Conservation (phyloP, 768 basidiomycete genomes). For the Cystofilobasidium macerans region DNA sequence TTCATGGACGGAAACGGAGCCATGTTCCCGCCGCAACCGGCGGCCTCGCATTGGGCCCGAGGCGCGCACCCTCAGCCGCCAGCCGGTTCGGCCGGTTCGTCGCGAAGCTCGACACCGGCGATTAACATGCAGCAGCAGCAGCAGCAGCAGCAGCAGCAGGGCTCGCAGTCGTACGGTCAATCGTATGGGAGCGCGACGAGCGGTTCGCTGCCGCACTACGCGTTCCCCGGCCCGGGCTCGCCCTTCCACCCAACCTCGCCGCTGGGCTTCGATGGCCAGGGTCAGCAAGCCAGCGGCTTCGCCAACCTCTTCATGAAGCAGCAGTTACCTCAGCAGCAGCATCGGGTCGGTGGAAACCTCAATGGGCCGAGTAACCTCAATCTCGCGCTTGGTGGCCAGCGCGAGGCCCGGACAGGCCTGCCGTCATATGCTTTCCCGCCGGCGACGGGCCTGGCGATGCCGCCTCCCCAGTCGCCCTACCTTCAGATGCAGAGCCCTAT, state of each 20-base stretch:
- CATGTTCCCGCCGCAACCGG: neutral
- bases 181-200: no score
- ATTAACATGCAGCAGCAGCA: neutral
- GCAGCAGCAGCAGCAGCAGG: neutral
- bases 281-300: no score
- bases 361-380: neutral
- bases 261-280: neutral
- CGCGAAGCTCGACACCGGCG: neutral
- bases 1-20: neutral
- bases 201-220: neutral
- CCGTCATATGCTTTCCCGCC: constrained; percentile 4
- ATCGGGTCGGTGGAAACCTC: neutral
- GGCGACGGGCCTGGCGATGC: neutral
- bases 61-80: neutral
- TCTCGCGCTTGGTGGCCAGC: neutral
- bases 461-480: constrained; percentile 5
- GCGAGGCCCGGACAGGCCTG: neutral
- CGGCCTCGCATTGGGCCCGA: neutral
- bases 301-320: neutral
- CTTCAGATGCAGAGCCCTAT: constrained; percentile 5
- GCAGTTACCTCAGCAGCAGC: neutral
- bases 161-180: no score
- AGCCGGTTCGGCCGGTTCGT: neutral
- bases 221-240: neutral
- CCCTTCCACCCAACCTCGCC: neutral